Percentiles rank a stretch among this genome's conserved stretches.
Conservation (phyloP, 2,329 filamentous ascomycete species). For the Xylariales sp. region DNA sequence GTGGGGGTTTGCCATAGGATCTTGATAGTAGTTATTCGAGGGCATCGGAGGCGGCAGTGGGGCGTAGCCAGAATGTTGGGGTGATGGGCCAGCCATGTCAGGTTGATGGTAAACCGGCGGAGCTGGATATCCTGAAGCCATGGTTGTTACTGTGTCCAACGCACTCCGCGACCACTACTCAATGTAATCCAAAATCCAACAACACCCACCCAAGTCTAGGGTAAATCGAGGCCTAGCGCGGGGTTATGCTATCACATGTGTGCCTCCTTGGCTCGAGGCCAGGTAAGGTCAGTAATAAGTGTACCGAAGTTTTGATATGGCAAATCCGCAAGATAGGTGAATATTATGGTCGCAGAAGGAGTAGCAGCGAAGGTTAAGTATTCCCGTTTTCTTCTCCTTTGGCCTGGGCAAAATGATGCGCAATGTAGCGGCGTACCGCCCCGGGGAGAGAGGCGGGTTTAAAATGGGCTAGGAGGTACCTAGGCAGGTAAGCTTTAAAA, state of each 20-base stretch:
- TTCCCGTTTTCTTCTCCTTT: background rate
- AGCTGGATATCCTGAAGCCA: conserved; percentile 50
- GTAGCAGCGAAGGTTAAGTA: background rate
- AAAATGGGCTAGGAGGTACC: background rate
- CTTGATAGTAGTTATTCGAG: conserved; percentile 46
- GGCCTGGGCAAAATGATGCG: conserved; percentile 16
- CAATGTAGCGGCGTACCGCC: conserved; percentile 30
- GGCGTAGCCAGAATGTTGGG: conserved; percentile 47
- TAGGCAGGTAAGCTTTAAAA: conserved; percentile 15
- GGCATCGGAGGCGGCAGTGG: conserved; percentile 49
- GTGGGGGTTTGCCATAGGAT: conserved; percentile 47
- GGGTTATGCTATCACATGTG: conserved; percentile 24
- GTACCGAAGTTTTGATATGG: conserved; percentile 5
- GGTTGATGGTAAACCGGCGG: conserved; percentile 48
- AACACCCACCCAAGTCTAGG: conserved; percentile 14
- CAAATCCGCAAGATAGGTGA: conserved; percentile 6
- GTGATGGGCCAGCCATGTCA: conserved; percentile 46
- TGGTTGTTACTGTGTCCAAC: conserved; percentile 38
- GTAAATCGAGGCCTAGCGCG: conserved; percentile 19
- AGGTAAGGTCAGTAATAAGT: conserved; percentile 3
- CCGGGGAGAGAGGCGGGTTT: background rate
- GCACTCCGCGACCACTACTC: conserved; percentile 24
- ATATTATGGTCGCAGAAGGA: conserved; percentile 8
- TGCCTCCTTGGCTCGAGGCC: conserved; percentile 8
- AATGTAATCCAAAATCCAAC: conserved; percentile 32